Percentiles rank a stretch among this genome's conserved stretches.
phyloP scores from a whole-genome alignment of 441 rosid species.

The Mallotus japonicus region DNA sequence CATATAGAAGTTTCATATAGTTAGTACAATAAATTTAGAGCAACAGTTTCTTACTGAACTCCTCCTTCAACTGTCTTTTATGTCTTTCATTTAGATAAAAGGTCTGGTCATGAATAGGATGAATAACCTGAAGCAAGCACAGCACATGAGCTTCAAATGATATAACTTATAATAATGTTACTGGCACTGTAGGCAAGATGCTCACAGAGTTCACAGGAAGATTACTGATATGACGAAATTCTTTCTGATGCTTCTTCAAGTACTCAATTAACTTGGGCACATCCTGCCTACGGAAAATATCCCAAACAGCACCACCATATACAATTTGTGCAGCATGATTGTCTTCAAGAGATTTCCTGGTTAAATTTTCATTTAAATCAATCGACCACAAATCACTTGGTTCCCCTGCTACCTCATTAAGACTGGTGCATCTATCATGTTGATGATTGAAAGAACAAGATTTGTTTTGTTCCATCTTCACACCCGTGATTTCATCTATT shows the following conservation, averaged over 20 bases:
- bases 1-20: slow-evolving; percentile 4
- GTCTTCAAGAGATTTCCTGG: slow-evolving; percentile 24
- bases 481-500: slow-evolving; percentile 4
- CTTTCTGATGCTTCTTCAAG: slow-evolving; percentile 55
- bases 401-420: neutral
- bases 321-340: slow-evolving; percentile 21
- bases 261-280: slow-evolving; percentile 59
- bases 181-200: slow-evolving; percentile 18
- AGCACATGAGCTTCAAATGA: slow-evolving; percentile 18
- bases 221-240: slow-evolving; percentile 52
- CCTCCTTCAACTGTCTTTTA: slow-evolving; percentile 68
- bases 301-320: slow-evolving; percentile 80
- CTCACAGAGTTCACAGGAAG: slow-evolving; percentile 42
- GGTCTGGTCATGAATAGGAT: slow-evolving; percentile 80
- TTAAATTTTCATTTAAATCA: slow-evolving; percentile 10
- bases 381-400: neutral
- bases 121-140: slow-evolving; percentile 48
- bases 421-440: slow-evolving; percentile 4
- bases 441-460: neutral
- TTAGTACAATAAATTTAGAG: slow-evolving; percentile 1
- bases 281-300: slow-evolving; percentile 81
- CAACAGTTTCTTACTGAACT: slow-evolving; percentile 41
- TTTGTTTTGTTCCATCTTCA: neutral
- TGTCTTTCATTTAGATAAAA: slow-evolving; percentile 61
- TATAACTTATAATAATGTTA: slow-evolving; percentile 2